These are phyloP conservation scores for Magnolia sinica DNA, from an alignment of 164 flowering plant species.

Conservation along the genomic window DNA sequence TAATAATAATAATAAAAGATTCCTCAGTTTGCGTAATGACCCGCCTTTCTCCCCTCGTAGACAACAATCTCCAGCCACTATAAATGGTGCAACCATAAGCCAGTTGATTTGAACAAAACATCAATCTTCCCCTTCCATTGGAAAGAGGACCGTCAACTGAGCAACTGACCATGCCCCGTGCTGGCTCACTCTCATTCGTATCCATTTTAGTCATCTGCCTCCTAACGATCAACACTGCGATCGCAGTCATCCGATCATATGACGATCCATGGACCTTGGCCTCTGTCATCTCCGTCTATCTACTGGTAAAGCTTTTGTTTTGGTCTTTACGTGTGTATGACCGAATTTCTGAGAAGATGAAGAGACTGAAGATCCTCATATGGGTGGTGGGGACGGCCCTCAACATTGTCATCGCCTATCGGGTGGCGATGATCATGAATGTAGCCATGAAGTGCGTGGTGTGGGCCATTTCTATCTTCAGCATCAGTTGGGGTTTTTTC, in stretches of 20 bases:
- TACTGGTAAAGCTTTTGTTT: neutral
- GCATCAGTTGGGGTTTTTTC: neutral
- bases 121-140: too few relatives aligned
- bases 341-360: neutral
- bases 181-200: neutral
- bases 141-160: too few relatives aligned
- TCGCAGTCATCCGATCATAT: neutral
- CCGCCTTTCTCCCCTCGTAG: too few relatives aligned
- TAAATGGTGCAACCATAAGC: too few relatives aligned
- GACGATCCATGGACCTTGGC: neutral
- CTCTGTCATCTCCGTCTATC: neutral
- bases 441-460: neutral
- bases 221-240: neutral
- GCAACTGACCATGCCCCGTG: too few relatives aligned
- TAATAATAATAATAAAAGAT: too few relatives aligned
- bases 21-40: too few relatives aligned
- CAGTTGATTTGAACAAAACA: too few relatives aligned
- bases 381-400: neutral
- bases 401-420: constrained; percentile 2
- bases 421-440: neutral
- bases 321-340: neutral
- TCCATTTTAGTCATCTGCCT: neutral
- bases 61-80: too few relatives aligned
- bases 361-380: neutral
- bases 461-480: neutral